A percentile compares a stretch with the other conserved stretches of the same genome.
Conservation (phyloP, 805 yeast species). For the Candida xyloterini region DNA sequence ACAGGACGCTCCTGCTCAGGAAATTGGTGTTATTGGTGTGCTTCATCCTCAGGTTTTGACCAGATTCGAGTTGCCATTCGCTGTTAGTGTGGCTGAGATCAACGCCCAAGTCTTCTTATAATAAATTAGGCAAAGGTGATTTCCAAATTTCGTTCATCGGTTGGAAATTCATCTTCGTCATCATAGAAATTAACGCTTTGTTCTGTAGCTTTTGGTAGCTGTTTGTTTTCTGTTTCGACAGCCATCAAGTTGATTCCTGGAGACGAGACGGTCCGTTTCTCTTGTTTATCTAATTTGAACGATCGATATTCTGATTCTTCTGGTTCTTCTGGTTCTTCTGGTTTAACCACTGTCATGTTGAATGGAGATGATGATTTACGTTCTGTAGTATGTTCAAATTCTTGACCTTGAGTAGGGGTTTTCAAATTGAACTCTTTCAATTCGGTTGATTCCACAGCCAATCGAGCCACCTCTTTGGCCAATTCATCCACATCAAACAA, state of each 20-base stretch:
- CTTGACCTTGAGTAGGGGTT: constrained; percentile 5
- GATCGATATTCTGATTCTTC: constrained; percentile 11
- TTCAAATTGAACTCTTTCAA: constrained; percentile 22
- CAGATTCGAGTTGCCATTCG: constrained; percentile 86
- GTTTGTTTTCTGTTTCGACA: neutral
- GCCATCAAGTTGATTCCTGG: constrained; percentile 1
- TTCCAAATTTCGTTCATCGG: constrained; percentile 30
- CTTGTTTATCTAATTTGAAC: constrained; percentile 8
- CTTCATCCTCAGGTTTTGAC: constrained; percentile 92
- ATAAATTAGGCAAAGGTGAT: constrained; percentile 27
- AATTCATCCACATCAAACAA: constrained; percentile 47
- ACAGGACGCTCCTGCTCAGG: constrained; percentile 53
- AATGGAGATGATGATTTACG: constrained; percentile 8
- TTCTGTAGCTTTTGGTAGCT: neutral
- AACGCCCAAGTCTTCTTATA: constrained; percentile 84
- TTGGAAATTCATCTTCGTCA: constrained; percentile 36
- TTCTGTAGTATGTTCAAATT: constrained; percentile 2
- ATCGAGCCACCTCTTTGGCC: constrained; percentile 41
- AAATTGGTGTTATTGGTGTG: constrained; percentile 86
- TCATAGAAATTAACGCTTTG: constrained; percentile 19
- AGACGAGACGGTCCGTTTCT: neutral
- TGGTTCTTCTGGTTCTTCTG: constrained; percentile 12
- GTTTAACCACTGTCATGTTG: constrained; percentile 21
- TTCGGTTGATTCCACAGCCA: constrained; percentile 36
- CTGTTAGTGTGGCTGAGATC: constrained; percentile 88